These are phyloP conservation scores for Euphorbia pulcherrima DNA, from an alignment of 345 rosid species.

Conservation along the genomic window DNA sequence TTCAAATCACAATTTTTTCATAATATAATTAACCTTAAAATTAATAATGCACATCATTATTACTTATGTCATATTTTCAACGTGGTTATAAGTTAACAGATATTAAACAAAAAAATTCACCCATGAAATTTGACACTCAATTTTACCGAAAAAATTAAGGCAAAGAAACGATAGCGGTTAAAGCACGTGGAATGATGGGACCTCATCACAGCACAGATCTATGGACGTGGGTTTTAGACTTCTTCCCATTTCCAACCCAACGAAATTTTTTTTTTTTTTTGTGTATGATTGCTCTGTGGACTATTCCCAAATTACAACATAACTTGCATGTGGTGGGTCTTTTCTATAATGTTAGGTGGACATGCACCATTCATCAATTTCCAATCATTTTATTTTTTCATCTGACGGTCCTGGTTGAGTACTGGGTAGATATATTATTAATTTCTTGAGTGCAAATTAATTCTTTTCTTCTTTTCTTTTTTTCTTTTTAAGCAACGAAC, in stretches of 20 bases:
- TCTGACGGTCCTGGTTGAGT: conserved; percentile 13
- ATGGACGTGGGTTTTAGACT: background rate
- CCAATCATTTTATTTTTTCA: conserved; percentile 9
- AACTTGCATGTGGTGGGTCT: conserved; percentile 12
- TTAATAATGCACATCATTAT: too few relatives aligned
- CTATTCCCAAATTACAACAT: background rate
- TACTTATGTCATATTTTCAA: too few relatives aligned
- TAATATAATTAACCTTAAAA: too few relatives aligned
- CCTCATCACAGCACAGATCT: background rate
- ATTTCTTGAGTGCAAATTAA: background rate
- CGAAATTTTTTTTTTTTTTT: conserved; percentile 9
- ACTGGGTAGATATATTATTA: background rate
- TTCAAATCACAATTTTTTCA: too few relatives aligned
- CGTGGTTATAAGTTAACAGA: too few relatives aligned
- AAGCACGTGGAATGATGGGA: too few relatives aligned
- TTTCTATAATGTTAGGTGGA: conserved; percentile 6
- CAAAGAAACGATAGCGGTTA: too few relatives aligned
- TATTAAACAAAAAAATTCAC: too few relatives aligned
- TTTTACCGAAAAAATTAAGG: too few relatives aligned
- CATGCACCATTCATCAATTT: background rate
- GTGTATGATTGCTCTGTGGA: conserved; percentile 9
- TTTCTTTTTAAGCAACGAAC: background rate
- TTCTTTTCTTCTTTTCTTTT: background rate
- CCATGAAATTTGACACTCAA: too few relatives aligned
- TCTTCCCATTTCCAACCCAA: background rate